These are phyloP conservation scores for Neurospora sp. DNA, from an alignment of 495 filamentous ascomycete species.

Conservation along the genomic window DNA sequence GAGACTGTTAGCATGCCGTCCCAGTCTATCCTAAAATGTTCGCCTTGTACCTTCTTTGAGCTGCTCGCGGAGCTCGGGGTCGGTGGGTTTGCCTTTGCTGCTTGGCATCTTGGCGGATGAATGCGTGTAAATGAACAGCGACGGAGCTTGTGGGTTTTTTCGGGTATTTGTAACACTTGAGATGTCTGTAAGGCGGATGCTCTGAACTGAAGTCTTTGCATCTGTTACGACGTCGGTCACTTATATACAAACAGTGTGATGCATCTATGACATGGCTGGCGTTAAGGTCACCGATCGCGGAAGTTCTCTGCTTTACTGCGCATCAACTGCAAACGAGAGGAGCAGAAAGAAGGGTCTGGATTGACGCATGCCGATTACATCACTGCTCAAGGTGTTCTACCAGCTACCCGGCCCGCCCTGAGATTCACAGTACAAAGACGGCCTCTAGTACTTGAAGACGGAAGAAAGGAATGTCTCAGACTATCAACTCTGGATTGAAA, in stretches of 20 bases:
- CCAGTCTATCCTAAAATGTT: background rate
- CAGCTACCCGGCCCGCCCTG: background rate
- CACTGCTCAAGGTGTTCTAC: background rate
- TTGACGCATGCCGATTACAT: background rate
- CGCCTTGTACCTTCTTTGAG: constrained; percentile 31
- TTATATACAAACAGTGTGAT: background rate
- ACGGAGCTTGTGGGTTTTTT: background rate
- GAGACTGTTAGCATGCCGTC: constrained; percentile 9
- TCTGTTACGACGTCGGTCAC: background rate
- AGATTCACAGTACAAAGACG: background rate
- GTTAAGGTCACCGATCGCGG: background rate
- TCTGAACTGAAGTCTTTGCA: background rate
- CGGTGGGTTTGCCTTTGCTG: constrained; percentile 43
- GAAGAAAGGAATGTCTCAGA: background rate
- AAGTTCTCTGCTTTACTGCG: background rate
- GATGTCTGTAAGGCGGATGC: background rate
- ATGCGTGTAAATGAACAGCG: background rate
- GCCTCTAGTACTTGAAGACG: background rate
- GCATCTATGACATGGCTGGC: background rate
- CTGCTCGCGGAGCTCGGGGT: constrained; percentile 41
- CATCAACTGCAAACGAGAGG: background rate
- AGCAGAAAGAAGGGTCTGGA: background rate
- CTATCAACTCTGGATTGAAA: background rate
- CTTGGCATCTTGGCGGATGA: constrained; percentile 6
- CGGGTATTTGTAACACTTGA: background rate